A percentile compares a stretch with the other conserved stretches of the same genome.
phyloP scores from a whole-genome alignment of 106 monocot genomes.

The Chionographis japonica region DNA sequence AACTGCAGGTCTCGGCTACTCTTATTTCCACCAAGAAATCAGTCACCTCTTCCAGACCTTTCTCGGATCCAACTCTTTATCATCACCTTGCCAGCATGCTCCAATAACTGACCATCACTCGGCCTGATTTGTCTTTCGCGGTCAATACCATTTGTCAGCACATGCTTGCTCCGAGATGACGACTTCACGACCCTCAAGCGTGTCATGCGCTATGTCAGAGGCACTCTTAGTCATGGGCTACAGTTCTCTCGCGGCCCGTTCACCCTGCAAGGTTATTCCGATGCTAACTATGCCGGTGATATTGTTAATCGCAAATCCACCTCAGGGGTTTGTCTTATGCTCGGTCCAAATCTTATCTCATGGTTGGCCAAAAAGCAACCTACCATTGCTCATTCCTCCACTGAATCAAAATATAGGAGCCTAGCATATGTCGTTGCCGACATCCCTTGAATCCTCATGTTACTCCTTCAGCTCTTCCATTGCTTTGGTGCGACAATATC shows the following conservation, averaged over 20 bases:
- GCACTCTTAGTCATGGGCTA: not conserved
- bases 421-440: too few species aligned
- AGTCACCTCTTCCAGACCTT: not conserved
- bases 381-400: too few species aligned
- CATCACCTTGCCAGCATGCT: not conserved
- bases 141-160: slow-evolving; percentile 1
- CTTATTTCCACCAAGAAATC: not conserved
- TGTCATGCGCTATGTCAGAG: slow-evolving; percentile 1
- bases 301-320: too few species aligned
- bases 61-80: not conserved
- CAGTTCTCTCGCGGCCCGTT: not conserved
- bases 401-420: too few species aligned
- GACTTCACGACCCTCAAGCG: slow-evolving; percentile 1
- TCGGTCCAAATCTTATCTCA: too few species aligned
- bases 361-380: too few species aligned
- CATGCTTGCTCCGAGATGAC: not conserved
- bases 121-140: not conserved
- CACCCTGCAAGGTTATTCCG: not conserved
- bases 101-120: slow-evolving; percentile 6
- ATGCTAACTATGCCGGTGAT: too few species aligned
- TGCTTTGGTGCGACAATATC: too few species aligned
- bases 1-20: not conserved
- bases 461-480: too few species aligned
- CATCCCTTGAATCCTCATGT: too few species aligned
- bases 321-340: too few species aligned